phyloP scores from a whole-genome alignment of 768 basidiomycete genomes.

The Lactarius hengduanensis region DNA sequence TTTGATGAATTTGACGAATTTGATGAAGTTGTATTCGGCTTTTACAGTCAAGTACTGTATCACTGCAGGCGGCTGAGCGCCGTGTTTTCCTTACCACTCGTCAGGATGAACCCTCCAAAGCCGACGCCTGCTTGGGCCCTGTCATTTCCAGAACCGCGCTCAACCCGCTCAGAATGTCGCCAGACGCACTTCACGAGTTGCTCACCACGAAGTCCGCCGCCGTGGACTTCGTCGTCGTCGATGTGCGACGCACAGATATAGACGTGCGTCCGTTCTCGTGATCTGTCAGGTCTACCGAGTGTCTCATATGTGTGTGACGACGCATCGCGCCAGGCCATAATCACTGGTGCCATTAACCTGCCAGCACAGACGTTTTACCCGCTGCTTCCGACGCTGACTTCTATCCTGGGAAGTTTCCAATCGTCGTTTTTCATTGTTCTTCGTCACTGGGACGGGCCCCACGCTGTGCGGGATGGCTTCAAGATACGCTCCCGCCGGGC shows the following conservation, averaged over 20 bases:
- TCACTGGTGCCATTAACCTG: slow-evolving; percentile 42
- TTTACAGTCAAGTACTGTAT: not conserved
- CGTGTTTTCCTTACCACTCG: not conserved
- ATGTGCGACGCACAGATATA: slow-evolving; percentile 40
- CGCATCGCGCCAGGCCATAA: slow-evolving; percentile 28
- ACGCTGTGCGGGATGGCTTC: slow-evolving; percentile 32
- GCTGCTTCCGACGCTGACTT: slow-evolving; percentile 36
- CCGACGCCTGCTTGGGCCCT: slow-evolving; percentile 29
- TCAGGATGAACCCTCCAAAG: slow-evolving; percentile 7
- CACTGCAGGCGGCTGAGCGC: not conserved
- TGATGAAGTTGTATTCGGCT: not conserved
- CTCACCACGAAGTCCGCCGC: slow-evolving; percentile 29
- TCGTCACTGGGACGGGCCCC: slow-evolving; percentile 30
- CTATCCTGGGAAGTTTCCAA: slow-evolving; percentile 33
- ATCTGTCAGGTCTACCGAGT: not conserved
- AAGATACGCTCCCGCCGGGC: slow-evolving; percentile 29
- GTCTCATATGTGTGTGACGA: not conserved
- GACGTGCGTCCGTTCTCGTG: slow-evolving; percentile 33
- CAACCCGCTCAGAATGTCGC: slow-evolving; percentile 27
- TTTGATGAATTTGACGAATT: slow-evolving; percentile 13
- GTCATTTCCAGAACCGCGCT: slow-evolving; percentile 28
- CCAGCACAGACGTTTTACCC: slow-evolving; percentile 46
- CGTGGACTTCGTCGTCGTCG: slow-evolving; percentile 38
- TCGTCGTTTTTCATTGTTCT: slow-evolving; percentile 34
- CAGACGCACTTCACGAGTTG: slow-evolving; percentile 31